Base-by-base conservation (phyloP, 164 flowering plant species). In the Piper betle region DNA sequence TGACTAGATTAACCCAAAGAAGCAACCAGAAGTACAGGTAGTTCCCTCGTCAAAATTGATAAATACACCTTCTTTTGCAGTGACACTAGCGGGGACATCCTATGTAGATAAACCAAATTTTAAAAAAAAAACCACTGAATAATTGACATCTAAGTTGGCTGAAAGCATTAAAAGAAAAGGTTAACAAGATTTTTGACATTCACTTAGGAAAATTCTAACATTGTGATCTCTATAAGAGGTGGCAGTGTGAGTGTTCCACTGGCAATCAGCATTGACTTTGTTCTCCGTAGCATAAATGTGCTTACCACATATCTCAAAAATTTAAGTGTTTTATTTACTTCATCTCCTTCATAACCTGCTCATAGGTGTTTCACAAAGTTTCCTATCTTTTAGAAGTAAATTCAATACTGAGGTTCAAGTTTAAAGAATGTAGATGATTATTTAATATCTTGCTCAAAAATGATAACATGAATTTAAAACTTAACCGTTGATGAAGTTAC, bases 271-370 rank as follows among this genome's bases (percentile, higher is more conserved):
- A 77, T 75, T 41, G 89, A 70, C 76, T 91, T 91, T 60, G 93
- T 91, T 58, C 98, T 72, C 55, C 98, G 84, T 66, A 88, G 86
- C 95, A 91, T 85, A 69, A 91, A 88, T 52, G 93, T 93, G 57
- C 73, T 74, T 72, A 87, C 55, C 66, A 87, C 61, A 65, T 71
- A 75, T 68, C 79, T 91, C 67, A 91, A 77, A 58, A 59, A 69
- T 73, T 71, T 81, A 65, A 80, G 72, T 60, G 74, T 77, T 53
- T 80, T 74, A 62, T 71, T 77, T 37, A 59, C 71, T 65, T 77
- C 68, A 33, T 65, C 64, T 71, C 72, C 70, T 62, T 74, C 76
- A 38, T 62, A 71, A 71, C 74, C 89, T 89, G 81, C 63, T 66
- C 50, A 71, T 39, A 25, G 33, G 33, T 25, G 33, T 25, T 25